Base-by-base conservation (phyloP, 352 stramenopile species). In the Ochromonadaceae sp. region DNA sequence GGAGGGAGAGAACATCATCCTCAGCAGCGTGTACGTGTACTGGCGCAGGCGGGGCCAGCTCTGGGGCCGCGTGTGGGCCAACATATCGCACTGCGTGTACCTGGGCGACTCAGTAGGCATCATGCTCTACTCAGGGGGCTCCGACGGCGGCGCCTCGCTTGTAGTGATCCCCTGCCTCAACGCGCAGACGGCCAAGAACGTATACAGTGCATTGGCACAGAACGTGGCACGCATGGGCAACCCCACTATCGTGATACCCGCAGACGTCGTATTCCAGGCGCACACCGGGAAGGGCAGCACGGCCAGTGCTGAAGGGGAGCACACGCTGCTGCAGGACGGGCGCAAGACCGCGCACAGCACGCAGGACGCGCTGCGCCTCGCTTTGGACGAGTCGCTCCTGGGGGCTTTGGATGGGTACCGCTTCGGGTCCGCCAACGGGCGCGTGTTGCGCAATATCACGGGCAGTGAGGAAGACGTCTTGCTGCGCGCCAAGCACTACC, bases 61-160 rank as follows among this genome's bases (percentile, higher is more conserved):
- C 36, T 63, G 55, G 55, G 55, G 55, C n/a, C 3, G 38, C 22
- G 9, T 63, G 5, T 63, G 55, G 55, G 55, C 35, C 1, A 47
- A 63, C 31, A 34, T 63, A 14, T 63, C 38, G 2, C 55, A 49
- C 30, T 63, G 55, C 31, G 22, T 63, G 12, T 50, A n/a, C 30
- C 36, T 50, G 26, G 41, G 25, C 2, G 40, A 47, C 14, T 5
- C 5, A 20, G n/a, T 49, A 2, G 35, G 55, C 17, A 28, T 49
- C 1, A 63, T 63, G 55, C 40, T 63, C 7, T 60, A 60, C 31
- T 49, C 52, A 4, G 46, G 46, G 12, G n/a, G 14, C n/a, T 25
- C 35, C 20, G 44, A 52, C 14, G 49, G 49, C 15, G 25, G 25
- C 15, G 52, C 3, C 4, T 35, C 43, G 9, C 5, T 60, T n/a